phyloP scores from a whole-genome alignment of 805 yeast species.

The Kazachstania psychrophila region DNA sequence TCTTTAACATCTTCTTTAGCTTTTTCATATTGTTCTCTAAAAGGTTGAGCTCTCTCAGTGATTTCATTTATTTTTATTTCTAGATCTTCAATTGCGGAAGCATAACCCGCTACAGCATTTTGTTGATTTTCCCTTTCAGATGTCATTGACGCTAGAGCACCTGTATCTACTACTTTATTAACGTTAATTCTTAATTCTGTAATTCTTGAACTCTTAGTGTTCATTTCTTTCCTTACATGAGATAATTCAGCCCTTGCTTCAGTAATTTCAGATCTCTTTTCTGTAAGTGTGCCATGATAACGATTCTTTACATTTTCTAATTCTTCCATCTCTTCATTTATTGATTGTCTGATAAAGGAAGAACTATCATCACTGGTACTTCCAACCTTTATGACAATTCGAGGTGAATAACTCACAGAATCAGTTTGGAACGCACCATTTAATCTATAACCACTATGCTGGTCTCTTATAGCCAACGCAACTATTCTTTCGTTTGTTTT shows the following conservation, averaged over 20 bases:
- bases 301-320: conserved; percentile 22
- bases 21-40: conserved; percentile 13
- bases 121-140: conserved; percentile 20
- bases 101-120: conserved; percentile 19
- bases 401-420: conserved; percentile 39
- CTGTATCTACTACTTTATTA: conserved; percentile 25
- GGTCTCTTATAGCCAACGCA: conserved; percentile 37
- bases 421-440: conserved; percentile 43
- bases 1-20: conserved; percentile 7
- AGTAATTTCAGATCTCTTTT: conserved; percentile 6
- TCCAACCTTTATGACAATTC: conserved; percentile 15
- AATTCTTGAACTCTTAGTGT: conserved; percentile 24
- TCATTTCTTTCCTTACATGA: conserved; percentile 19
- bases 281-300: conserved; percentile 8
- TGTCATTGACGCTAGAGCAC: conserved; percentile 16
- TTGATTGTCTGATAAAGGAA: conserved; percentile 15
- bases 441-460: conserved; percentile 38
- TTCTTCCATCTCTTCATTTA: conserved; percentile 14
- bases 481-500: conserved; percentile 34
- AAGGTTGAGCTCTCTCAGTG: conserved; percentile 12
- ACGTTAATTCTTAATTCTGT: conserved; percentile 19
- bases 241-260: conserved; percentile 25
- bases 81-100: conserved; percentile 21
- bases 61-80: conserved; percentile 15
- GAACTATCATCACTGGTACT: conserved; percentile 15